phyloP scores from a whole-genome alignment of 1,284 basidiomycete genomes.

The Ganoderma resinaceum region DNA sequence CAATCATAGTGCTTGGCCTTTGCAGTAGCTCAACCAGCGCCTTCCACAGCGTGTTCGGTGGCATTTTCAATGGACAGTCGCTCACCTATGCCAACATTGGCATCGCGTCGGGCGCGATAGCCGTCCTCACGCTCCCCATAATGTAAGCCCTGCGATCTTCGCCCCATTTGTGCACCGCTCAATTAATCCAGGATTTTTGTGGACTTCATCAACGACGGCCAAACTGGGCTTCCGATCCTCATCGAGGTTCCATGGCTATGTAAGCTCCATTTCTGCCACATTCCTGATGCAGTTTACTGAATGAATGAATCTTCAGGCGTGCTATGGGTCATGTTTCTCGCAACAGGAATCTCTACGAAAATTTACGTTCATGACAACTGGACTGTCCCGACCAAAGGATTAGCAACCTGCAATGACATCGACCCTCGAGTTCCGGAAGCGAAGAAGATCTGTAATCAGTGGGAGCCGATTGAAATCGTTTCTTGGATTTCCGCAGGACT shows the following conservation, averaged over 20 bases:
- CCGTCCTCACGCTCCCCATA: background rate
- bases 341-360: background rate
- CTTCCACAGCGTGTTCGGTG: background rate
- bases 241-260: slow-evolving; percentile 5
- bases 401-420: background rate
- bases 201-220: slow-evolving; percentile 10
- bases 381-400: background rate
- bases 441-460: background rate
- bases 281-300: too few relatives aligned
- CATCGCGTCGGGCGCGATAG: background rate
- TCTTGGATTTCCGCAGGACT: background rate
- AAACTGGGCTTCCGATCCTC: background rate
- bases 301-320: background rate
- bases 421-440: background rate
- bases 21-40: background rate
- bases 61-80: background rate
- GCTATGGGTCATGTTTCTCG: slow-evolving; percentile 2
- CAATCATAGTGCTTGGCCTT: slow-evolving; percentile 1
- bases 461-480: background rate
- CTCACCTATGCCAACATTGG: background rate
- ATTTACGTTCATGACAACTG: background rate
- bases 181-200: background rate
- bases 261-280: background rate
- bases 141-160: background rate
- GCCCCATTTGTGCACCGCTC: background rate